Evolutionary conservation across 2,329 filamentous ascomycete genomes (phyloP), one percentile per base, ranked within the genome.

Genomic region (Talaromyces sp.): DNA sequence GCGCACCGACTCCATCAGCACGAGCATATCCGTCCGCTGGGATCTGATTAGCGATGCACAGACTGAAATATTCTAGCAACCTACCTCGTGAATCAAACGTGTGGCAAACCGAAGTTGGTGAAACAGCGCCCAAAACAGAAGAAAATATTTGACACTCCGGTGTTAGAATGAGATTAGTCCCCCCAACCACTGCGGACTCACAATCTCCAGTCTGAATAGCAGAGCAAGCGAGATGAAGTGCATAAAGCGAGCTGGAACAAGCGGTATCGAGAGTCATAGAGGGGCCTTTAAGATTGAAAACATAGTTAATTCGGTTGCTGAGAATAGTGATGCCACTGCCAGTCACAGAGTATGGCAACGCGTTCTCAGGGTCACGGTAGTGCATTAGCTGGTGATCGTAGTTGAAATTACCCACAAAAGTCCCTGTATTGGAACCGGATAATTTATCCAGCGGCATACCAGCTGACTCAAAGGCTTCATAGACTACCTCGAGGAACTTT

Each of bases 11-110:
- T 4, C 56, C 63, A 10, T 65, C 63, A 10, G 51, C 60, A 32
- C 63, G 51, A 19, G 51, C 61, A 42, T 64, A 65, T 2, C 63
- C 59, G 30, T 56, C 20, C 7, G 58, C 61, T 2, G 32, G 20
- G 3, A 32, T 45, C n/a, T n/a, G n/a, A n/a, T n/a, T n/a, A n/a
- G n/a, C n/a, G n/a, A n/a, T n/a, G n/a, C n/a, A n/a, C n/a, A n/a
- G n/a, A n/a, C n/a, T n/a, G n/a, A n/a, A n/a, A n/a, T n/a, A n/a
- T n/a, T n/a, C n/a, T n/a, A n/a, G n/a, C n/a, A n/a, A n/a, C n/a
- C n/a, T n/a, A n/a, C n/a, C n/a, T n/a, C n/a, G n/a, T n/a, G n/a
- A n/a, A 32, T 62, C 58, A n/a, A 58, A 63, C 1, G 51, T 47
- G 5, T 54, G 52, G 17, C 49, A 60, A 3, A 22, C 20, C 3